Evolutionary conservation across 331 rosid genomes (phyloP).

Genomic region (Malus hybrid): DNA sequence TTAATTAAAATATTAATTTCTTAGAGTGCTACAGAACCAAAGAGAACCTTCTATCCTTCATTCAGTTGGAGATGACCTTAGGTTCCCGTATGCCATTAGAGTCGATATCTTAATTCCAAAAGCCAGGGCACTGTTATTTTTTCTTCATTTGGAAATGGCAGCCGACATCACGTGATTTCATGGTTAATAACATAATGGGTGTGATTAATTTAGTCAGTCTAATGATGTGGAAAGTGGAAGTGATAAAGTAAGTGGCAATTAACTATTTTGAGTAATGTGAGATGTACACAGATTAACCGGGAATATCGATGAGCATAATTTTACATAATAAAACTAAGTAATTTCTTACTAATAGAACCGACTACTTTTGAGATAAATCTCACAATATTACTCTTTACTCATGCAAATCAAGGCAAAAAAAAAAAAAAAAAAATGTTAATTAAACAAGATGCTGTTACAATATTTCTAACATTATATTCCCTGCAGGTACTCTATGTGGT

Average conservation of each 20-base stretch:
- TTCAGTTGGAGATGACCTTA: neutral
- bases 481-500: neutral
- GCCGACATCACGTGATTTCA: neutral
- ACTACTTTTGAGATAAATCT: no score
- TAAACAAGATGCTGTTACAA: neutral
- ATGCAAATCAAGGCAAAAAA: neutral
- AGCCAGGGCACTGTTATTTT: neutral
- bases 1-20: no score
- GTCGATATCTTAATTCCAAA: neutral
- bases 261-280: neutral
- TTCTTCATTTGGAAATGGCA: neutral
- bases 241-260: neutral
- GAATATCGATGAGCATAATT: neutral
- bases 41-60: no score
- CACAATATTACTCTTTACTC: neutral
- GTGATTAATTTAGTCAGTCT: neutral
- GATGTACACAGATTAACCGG: neutral
- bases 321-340: neutral
- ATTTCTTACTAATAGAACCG: neutral
- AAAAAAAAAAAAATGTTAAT: no score
- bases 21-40: no score
- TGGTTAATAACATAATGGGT: neutral
- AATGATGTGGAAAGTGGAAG: neutral
- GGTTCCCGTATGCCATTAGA: conserved; percentile 3
- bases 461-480: neutral